These are phyloP conservation scores for Quercus wislizeni DNA, from an alignment of 306 rosid genomes.

Conservation along the genomic window DNA sequence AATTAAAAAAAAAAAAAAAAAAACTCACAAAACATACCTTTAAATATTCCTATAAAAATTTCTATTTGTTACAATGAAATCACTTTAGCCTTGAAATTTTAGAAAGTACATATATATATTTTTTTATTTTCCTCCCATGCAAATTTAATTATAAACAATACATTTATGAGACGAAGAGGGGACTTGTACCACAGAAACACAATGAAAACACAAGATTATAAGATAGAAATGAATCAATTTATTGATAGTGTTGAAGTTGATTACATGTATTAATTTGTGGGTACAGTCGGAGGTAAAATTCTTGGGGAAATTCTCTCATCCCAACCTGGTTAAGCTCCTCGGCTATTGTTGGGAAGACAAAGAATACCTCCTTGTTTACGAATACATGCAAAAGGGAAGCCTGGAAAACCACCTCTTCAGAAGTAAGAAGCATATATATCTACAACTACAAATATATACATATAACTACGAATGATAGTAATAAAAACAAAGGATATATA, in stretches of 20 bases:
- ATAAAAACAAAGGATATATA: neutral
- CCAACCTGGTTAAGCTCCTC: conserved; percentile 68
- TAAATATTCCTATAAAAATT: no score
- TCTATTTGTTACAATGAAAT: neutral
- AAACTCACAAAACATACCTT: no score
- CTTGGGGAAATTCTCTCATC: conserved; percentile 76
- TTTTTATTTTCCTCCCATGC: neutral
- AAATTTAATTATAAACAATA: neutral
- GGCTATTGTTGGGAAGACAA: conserved; percentile 81
- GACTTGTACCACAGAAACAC: no score
- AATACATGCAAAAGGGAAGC: conserved; percentile 79
- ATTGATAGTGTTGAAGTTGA: no score
- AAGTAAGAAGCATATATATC: conserved; percentile 32
- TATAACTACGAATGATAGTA: neutral
- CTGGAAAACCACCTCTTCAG: conserved; percentile 84
- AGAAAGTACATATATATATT: neutral
- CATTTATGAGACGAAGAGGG: no score
- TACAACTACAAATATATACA: no score
- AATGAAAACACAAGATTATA: no score
- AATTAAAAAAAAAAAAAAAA: no score
- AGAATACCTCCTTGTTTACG: conserved; percentile 63
- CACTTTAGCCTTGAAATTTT: neutral
- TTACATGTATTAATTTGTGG: neutral
- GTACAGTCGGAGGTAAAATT: conserved; percentile 79
- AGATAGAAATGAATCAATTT: no score